Percentiles rank a stretch among this genome's conserved stretches.
Evolutionary conservation across 495 filamentous ascomycete genomes (phyloP).

Genomic region (Aspergillus diversus): DNA sequence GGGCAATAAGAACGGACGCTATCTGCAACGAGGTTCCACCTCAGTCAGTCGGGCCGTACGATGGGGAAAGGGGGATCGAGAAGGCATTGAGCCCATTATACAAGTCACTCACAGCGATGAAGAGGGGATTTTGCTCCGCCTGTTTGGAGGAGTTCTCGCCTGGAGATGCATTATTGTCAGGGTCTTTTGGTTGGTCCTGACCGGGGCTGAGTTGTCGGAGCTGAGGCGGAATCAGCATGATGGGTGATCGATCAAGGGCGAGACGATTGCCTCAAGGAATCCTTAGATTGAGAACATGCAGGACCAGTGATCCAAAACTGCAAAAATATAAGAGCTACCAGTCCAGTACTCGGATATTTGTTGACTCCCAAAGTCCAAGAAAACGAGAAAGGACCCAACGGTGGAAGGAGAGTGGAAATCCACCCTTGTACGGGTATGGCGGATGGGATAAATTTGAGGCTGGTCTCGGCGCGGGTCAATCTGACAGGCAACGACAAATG

Average conservation of each 20-base stretch:
- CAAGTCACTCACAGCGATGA: slow-evolving; percentile 29
- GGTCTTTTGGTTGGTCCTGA: slow-evolving; percentile 13
- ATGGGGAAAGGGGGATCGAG: neutral
- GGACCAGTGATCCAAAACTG: slow-evolving; percentile 4
- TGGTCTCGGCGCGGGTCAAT: neutral
- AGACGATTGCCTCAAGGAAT: slow-evolving; percentile 14
- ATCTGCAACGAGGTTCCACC: slow-evolving; percentile 21
- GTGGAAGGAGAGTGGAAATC: neutral
- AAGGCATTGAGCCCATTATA: neutral
- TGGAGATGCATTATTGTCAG: slow-evolving; percentile 1
- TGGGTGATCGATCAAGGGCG: slow-evolving; percentile 16
- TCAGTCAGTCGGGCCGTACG: neutral
- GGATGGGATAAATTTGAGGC: slow-evolving; percentile 18
- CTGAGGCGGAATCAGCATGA: slow-evolving; percentile 28
- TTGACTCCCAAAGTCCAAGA: too few relatives aligned
- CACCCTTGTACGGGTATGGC: slow-evolving; percentile 19
- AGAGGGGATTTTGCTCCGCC: slow-evolving; percentile 18
- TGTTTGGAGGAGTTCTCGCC: neutral
- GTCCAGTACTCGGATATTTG: too few relatives aligned
- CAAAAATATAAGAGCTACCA: neutral
- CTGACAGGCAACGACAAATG: neutral
- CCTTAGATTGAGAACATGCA: slow-evolving; percentile 23
- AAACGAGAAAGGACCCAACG: too few relatives aligned
- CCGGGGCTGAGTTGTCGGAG: slow-evolving; percentile 23
- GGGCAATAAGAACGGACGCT: slow-evolving; percentile 41